Conservation (phyloP, 495 filamentous ascomycete species). For the Patellaria atrata region DNA sequence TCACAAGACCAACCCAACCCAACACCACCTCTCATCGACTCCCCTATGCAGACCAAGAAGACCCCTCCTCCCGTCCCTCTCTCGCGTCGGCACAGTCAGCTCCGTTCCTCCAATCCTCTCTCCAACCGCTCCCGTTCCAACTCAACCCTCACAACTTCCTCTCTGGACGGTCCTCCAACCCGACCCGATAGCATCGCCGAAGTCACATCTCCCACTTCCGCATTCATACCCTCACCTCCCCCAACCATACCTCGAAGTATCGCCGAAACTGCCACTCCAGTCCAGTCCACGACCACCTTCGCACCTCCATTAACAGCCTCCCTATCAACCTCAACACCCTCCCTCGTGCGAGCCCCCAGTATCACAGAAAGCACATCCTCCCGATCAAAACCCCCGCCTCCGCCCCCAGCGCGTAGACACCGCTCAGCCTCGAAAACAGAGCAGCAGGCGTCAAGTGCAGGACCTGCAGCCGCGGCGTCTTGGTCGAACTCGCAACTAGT, state of each 20-base stretch:
- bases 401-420: no score
- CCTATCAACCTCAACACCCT: slow-evolving; percentile 1
- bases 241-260: slow-evolving; percentile 21
- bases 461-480: no score
- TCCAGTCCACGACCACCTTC: slow-evolving; percentile 9
- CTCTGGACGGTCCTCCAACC: slow-evolving; percentile 12
- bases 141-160: slow-evolving; percentile 19
- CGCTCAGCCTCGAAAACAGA: no score
- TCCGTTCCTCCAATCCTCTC: slow-evolving; percentile 8
- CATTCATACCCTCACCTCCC: slow-evolving; percentile 16
- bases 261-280: slow-evolving; percentile 3
- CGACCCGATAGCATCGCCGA: slow-evolving; percentile 5
- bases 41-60: slow-evolving; percentile 13
- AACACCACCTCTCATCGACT: background rate
- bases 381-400: no score
- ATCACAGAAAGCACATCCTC: no score
- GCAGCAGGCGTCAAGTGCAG: no score
- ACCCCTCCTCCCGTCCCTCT: slow-evolving; percentile 23
- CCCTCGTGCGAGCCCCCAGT: no score
- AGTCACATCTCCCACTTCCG: slow-evolving; percentile 1
- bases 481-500: no score
- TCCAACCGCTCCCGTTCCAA: slow-evolving; percentile 19
- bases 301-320: slow-evolving; percentile 14
- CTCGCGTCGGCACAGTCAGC: slow-evolving; percentile 20
- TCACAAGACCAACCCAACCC: slow-evolving; percentile 10